Base-by-base conservation (phyloP, 805 yeast species). In the Pichia sporocuriosa region DNA sequence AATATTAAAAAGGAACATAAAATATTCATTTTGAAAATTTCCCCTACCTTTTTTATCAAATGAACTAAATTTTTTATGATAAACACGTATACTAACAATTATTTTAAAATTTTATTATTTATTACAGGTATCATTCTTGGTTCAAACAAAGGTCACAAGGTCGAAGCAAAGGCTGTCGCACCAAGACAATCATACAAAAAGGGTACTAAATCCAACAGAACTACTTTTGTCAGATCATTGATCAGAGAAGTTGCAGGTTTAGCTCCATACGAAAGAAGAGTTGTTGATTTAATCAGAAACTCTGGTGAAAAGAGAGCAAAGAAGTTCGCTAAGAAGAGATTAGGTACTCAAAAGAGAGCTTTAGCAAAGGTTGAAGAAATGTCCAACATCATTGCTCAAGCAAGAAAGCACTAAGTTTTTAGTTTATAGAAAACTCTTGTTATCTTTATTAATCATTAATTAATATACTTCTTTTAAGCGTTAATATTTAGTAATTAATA, bases 221-320 rank as follows among this genome's bases (percentile, higher is more conserved):
- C 97, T 62, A 76, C 76, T 49, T 94, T 93, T 67, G 99, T 94
- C 67, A 84, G 98, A 74, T 78, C 82, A 65, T 75, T 93, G 54
- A 95, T 93, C 71, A 81, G 82, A 70, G 99, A 93, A 78, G 97
- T 93, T 63, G 76, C 95, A 61, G 98, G 98, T 71, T 81, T 93
- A 68, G 96, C 99, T 58, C 98, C 99, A 75, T 93, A 93, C 75
- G 99, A 93, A 80, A 89, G 96, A 81, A 89, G 99, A 79, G 82
- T 93, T 70, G 84, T 94, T 67, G 99, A 93, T 79, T 81, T 93
- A 77, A 81, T 93, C 84, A 93, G 98, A 83, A 93, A 94, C 79
- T 89, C 96, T 70, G 96, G 96, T 82, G 99, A 93, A 79, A 93
- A 93, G 95, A 93, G 97, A 81, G 98, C 99, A 61, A 86, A 93